Conservation (phyloP, 208 protist genomes). For the Polymyxa betae region DNA sequence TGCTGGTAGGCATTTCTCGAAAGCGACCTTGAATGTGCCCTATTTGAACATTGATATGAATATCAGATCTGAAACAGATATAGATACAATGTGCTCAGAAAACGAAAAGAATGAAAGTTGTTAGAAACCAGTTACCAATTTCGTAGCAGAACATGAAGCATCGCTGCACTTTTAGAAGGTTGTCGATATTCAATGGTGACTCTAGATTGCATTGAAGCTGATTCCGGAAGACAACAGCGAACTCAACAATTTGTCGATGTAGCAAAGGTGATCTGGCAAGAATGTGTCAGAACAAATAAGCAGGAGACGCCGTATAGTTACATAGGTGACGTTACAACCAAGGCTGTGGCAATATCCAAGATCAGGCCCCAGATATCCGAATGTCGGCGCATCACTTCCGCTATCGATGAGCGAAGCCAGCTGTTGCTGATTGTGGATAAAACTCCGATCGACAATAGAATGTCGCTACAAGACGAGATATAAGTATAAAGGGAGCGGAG, state of each 20-base stretch:
- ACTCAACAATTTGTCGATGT: conserved; percentile 16
- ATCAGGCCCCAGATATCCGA: conserved; percentile 20
- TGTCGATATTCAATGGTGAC: neutral
- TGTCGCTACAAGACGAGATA: neutral
- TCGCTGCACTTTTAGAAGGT: conserved; percentile 23
- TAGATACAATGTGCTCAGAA: too few species aligned
- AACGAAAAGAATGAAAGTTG: too few species aligned
- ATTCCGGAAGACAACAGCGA: conserved; percentile 16
- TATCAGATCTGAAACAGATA: too few species aligned
- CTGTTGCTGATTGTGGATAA: conserved; percentile 21
- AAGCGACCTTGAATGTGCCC: neutral
- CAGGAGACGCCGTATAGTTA: neutral
- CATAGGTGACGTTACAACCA: neutral
- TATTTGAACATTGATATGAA: neutral
- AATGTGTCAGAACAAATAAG: neutral
- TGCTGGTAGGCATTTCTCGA: neutral
- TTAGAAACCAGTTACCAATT: neutral
- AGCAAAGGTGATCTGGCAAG: neutral
- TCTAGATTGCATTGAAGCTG: neutral
- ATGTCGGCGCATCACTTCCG: neutral
- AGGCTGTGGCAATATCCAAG: neutral
- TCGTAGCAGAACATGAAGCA: neutral
- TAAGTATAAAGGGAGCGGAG: neutral
- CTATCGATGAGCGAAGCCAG: neutral
- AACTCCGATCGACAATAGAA: conserved; percentile 3